Conservation (phyloP, 1,284 basidiomycete genomes). For the Leucoagaricus sp. region DNA sequence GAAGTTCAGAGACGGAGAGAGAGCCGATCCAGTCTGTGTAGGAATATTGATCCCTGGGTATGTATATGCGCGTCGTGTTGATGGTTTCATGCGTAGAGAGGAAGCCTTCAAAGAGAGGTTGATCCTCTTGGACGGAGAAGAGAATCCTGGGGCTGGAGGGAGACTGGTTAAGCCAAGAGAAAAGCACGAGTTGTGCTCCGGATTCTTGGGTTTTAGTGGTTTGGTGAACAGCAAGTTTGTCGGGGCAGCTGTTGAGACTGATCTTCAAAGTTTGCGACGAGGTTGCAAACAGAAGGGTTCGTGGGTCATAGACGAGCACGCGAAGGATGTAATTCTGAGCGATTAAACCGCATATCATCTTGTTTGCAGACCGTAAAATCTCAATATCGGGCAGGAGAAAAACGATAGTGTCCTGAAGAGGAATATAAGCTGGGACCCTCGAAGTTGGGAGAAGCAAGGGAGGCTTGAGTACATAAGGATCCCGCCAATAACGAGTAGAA, state of each 20-base stretch:
- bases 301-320: neutral
- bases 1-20: conserved; percentile 55
- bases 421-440: neutral
- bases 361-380: neutral
- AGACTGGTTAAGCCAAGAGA: neutral
- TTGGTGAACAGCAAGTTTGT: neutral
- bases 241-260: neutral
- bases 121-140: conserved; percentile 2
- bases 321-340: neutral
- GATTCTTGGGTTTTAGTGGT: neutral
- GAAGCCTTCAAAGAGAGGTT: conserved; percentile 3
- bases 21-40: conserved; percentile 68
- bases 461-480: neutral
- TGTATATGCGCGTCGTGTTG: conserved; percentile 16
- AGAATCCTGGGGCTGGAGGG: neutral
- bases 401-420: neutral
- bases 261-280: neutral
- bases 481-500: neutral
- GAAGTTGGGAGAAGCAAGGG: conserved; percentile 5
- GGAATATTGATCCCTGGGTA: conserved; percentile 54
- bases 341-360: conserved; percentile 4
- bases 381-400: neutral
- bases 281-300: neutral
- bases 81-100: neutral
- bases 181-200: neutral